These are phyloP conservation scores for Erodium trifolium DNA, from an alignment of 441 rosid genomes.

Conservation along the genomic window DNA sequence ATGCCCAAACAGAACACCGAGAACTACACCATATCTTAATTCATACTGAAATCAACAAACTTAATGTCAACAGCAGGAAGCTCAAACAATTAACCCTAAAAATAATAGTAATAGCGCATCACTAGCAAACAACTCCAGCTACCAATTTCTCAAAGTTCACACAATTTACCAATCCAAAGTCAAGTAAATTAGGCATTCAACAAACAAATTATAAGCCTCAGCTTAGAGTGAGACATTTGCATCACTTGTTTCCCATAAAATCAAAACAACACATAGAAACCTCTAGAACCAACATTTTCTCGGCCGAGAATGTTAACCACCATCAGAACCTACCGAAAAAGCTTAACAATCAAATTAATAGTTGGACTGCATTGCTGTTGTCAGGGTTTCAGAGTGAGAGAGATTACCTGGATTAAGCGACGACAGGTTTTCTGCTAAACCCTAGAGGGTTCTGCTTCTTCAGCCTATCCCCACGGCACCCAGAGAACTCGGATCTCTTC, in stretches of 20 bases:
- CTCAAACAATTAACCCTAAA: background rate
- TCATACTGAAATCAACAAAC: background rate
- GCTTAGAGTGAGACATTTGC: background rate
- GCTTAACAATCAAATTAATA: background rate
- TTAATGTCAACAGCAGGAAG: background rate
- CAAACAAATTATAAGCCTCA: background rate
- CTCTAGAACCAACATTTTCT: background rate
- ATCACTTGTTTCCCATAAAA: background rate
- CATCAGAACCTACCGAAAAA: background rate
- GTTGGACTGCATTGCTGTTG: background rate
- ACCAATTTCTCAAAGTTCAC: background rate
- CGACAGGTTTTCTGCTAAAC: background rate
- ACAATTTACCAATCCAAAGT: background rate
- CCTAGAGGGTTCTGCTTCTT: constrained; percentile 4
- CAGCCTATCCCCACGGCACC: background rate
- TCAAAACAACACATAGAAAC: background rate
- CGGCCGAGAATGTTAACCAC: background rate
- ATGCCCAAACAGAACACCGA: background rate
- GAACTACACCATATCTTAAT: background rate
- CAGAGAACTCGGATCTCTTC: background rate
- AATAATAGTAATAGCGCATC: too few species aligned
- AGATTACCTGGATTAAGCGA: background rate
- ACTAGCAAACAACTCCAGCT: background rate
- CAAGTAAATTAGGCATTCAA: background rate
- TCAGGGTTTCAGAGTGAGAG: background rate